Percentiles rank a stretch among this genome's conserved stretches.
Evolutionary conservation across 1,284 basidiomycete genomes (phyloP).

Genomic region (Fistulinella cinereoalba): DNA sequence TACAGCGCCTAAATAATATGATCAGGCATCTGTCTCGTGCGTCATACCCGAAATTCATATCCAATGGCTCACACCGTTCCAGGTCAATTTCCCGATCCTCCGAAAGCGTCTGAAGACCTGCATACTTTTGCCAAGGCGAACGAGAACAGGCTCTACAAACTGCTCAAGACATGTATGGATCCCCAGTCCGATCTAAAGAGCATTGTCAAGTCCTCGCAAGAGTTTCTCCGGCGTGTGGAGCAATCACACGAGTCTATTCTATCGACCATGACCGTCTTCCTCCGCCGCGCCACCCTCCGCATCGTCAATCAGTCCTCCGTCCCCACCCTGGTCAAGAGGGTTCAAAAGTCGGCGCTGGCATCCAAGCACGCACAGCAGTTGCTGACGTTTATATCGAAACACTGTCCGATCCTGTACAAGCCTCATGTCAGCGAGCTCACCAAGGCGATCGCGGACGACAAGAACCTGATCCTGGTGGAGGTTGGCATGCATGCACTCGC

Average conservation of each 20-base stretch:
- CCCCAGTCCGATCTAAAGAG: conserved; percentile 79
- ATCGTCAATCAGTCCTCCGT: conserved; percentile 86
- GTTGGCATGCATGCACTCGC: conserved; percentile 75
- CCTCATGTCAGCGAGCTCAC: conserved; percentile 73
- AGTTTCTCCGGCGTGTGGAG: conserved; percentile 75
- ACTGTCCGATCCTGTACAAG: conserved; percentile 72
- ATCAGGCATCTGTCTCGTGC: conserved; percentile 63
- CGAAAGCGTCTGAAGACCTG: conserved; percentile 78
- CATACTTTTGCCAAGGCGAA: conserved; percentile 84
- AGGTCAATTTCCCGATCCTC: conserved; percentile 66
- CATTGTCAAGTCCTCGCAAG: conserved; percentile 77
- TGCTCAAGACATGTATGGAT: conserved; percentile 81
- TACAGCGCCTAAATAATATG: conserved; percentile 50
- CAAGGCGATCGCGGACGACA: conserved; percentile 66
- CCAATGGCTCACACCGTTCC: conserved; percentile 2
- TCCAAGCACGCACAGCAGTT: conserved; percentile 49
- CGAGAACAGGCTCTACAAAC: conserved; percentile 82
- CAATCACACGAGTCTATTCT: conserved; percentile 61
- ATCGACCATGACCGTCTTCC: conserved; percentile 69
- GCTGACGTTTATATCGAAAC: conserved; percentile 71
- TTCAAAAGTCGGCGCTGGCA: conserved; percentile 49
- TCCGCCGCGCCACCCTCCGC: conserved; percentile 71
- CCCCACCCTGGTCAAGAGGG: conserved; percentile 69
- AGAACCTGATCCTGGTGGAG: conserved; percentile 60
- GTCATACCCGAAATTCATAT: conserved; percentile 10